These are phyloP conservation scores for Nicotiana paniculata DNA, from an alignment of 257 asterid genomes.

Conservation along the genomic window DNA sequence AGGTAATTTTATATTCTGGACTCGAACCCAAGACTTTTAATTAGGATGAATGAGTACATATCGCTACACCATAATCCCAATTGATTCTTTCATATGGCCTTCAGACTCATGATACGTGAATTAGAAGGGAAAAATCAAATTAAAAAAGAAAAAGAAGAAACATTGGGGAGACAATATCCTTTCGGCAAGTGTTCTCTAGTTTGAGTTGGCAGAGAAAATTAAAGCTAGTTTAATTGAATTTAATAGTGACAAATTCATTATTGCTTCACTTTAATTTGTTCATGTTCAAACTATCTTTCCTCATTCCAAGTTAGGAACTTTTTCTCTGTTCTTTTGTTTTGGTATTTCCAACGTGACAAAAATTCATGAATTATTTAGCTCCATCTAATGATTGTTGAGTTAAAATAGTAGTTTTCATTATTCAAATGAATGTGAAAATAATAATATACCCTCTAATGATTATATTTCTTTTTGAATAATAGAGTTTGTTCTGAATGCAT, in stretches of 20 bases:
- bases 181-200: slow-evolving; percentile 19
- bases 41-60: too few species aligned
- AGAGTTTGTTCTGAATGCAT: not conserved
- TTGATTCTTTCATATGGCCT: not conserved
- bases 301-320: not conserved
- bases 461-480: too few species aligned
- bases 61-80: too few species aligned
- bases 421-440: too few species aligned
- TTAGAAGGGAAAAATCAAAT: not conserved
- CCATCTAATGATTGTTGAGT: not conserved
- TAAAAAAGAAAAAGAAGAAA: not conserved
- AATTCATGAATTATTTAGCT: not conserved
- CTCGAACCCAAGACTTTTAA: too few species aligned
- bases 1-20: too few species aligned
- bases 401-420: not conserved
- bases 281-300: slow-evolving; percentile 18
- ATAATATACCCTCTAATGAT: not conserved
- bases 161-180: slow-evolving; percentile 4
- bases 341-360: not conserved
- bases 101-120: slow-evolving; percentile 7
- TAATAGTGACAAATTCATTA: not conserved
- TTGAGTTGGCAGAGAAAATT: not conserved
- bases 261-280: not conserved
- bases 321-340: not conserved
- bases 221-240: not conserved